phyloP scores from a whole-genome alignment of 345 rosid genomes.

The Populus davidiana region DNA sequence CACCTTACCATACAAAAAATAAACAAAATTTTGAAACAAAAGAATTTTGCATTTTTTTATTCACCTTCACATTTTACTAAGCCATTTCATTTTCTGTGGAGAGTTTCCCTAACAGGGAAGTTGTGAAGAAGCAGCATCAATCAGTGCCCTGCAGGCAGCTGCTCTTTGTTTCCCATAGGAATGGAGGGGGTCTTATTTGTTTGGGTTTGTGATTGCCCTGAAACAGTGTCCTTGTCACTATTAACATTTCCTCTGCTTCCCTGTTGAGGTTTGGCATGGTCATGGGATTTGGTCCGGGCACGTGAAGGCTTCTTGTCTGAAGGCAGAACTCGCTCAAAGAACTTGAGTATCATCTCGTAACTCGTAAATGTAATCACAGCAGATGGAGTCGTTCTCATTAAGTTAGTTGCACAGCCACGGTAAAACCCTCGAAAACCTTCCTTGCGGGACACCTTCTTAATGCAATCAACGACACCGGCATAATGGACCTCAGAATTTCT shows the following conservation, averaged over 20 bases:
- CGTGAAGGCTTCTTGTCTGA: constrained; percentile 37
- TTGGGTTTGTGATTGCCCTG: constrained; percentile 30
- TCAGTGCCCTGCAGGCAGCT: constrained; percentile 26
- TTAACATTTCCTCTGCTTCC: constrained; percentile 23
- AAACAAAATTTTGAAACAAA: not conserved
- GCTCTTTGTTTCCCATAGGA: constrained; percentile 36
- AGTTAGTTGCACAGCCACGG: constrained; percentile 82
- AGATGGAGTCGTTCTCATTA: constrained; percentile 78
- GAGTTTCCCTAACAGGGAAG: constrained; percentile 7
- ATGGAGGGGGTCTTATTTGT: constrained; percentile 36
- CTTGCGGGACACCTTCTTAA: constrained; percentile 60
- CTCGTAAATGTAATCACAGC: constrained; percentile 82
- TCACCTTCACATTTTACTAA: constrained; percentile 8
- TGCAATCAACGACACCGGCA: constrained; percentile 66
- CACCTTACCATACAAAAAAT: not conserved
- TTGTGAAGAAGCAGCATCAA: not conserved
- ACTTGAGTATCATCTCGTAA: constrained; percentile 71
- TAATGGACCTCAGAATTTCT: constrained; percentile 49
- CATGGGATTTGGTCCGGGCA: constrained; percentile 23
- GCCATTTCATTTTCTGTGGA: constrained; percentile 2
- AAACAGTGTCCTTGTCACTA: constrained; percentile 8
- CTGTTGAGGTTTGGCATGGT: constrained; percentile 16
- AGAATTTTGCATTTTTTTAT: constrained; percentile 2
- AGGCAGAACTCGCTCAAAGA: constrained; percentile 27
- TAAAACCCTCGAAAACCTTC: constrained; percentile 75